Evolutionary conservation across 208 protist genomes (phyloP).

Genomic region (Leishmania tropica): DNA sequence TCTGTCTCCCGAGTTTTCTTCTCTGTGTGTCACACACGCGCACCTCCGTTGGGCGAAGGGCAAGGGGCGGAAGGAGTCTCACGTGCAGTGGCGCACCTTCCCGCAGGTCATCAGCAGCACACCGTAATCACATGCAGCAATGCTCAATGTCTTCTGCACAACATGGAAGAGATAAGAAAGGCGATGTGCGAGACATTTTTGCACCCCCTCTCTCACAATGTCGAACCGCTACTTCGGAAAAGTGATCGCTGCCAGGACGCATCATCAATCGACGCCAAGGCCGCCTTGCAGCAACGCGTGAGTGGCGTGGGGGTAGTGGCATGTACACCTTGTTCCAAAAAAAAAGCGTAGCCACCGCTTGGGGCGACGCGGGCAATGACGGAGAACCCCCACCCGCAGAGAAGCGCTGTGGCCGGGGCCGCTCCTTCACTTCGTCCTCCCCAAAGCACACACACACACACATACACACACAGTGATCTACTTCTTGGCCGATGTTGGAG

Average conservation of each 20-base stretch:
- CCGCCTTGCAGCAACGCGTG: background rate
- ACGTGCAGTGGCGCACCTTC: background rate
- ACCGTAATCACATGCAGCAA: background rate
- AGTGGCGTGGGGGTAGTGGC: background rate
- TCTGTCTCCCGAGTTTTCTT: too few relatives aligned
- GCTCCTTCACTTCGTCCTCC: background rate
- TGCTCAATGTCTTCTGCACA: background rate
- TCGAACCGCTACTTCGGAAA: background rate
- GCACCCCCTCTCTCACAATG: background rate
- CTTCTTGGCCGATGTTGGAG: slow-evolving; percentile 5
- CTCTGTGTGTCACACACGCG: too few relatives aligned
- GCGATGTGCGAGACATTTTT: too few relatives aligned
- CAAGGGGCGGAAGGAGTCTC: background rate
- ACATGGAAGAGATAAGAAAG: background rate
- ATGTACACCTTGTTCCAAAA: background rate
- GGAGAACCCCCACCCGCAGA: background rate
- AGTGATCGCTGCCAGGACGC: background rate
- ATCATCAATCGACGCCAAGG: background rate
- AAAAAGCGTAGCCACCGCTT: background rate
- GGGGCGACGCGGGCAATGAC: background rate
- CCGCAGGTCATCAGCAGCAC: background rate
- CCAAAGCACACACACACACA: background rate
- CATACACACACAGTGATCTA: background rate
- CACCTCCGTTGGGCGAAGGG: background rate
- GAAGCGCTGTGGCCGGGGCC: background rate